A percentile compares a stretch with the other conserved stretches of the same genome.
These are phyloP conservation scores for Exobasidium rhododendri DNA, from an alignment of 1,284 basidiomycete species.

Conservation along the genomic window DNA sequence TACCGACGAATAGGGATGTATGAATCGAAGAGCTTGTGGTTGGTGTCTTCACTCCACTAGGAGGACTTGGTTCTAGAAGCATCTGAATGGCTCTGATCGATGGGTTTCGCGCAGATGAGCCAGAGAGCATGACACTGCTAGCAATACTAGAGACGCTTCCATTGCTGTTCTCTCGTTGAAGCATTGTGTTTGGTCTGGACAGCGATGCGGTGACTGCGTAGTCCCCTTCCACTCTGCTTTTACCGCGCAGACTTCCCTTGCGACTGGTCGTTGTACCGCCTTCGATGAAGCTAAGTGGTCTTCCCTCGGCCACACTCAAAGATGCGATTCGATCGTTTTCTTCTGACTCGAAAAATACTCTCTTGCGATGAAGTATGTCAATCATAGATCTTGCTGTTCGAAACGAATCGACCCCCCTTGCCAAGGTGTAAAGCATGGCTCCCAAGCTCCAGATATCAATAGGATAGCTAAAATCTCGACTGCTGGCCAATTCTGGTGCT, in stretches of 20 bases:
- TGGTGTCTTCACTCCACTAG: conserved; percentile 4
- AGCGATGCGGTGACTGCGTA: neutral
- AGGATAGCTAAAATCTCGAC: conserved; percentile 33
- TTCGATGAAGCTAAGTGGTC: conserved; percentile 14
- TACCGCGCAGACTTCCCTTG: conserved; percentile 27
- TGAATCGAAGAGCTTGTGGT: neutral
- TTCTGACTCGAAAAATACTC: conserved; percentile 46
- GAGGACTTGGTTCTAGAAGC: conserved; percentile 31
- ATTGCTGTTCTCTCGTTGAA: conserved; percentile 29
- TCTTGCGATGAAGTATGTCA: conserved; percentile 49
- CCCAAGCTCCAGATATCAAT: conserved; percentile 50
- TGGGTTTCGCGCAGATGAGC: neutral
- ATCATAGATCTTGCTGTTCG: conserved; percentile 41
- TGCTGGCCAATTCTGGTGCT: conserved; percentile 45
- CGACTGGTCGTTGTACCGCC: conserved; percentile 28
- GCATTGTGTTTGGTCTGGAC: conserved; percentile 4
- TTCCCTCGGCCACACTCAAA: conserved; percentile 29
- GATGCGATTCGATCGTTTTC: conserved; percentile 44
- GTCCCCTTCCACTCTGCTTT: conserved; percentile 9
- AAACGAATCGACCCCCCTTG: conserved; percentile 45
- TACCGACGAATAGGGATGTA: neutral
- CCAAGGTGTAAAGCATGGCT: conserved; percentile 49
- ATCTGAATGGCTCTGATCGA: conserved; percentile 19
- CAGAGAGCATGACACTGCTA: conserved; percentile 16
- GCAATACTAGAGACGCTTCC: conserved; percentile 44